Percentiles rank a stretch among this genome's conserved stretches.
These are phyloP conservation scores for Quercus wislizeni DNA, from an alignment of 306 rosid species.

Conservation along the genomic window DNA sequence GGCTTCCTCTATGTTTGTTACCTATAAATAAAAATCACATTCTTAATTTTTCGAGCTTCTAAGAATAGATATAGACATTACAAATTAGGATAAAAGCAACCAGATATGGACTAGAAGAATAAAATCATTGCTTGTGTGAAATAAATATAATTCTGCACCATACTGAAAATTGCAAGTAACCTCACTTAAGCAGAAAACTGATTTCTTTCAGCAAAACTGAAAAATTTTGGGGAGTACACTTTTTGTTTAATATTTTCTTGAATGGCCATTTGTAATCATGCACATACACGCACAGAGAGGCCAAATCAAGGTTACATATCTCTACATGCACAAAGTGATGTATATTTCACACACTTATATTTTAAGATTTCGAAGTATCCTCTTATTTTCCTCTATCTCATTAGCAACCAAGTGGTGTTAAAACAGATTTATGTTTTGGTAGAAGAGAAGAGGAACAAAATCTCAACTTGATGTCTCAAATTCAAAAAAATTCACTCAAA, in stretches of 20 bases:
- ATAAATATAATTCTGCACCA: not conserved
- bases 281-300: not conserved
- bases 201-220: not conserved
- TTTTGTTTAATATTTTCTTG: not conserved
- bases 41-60: conserved; percentile 3
- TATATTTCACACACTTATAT: too few relatives aligned
- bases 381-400: too few relatives aligned
- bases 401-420: not conserved
- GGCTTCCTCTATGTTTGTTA: conserved; percentile 42
- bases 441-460: not conserved
- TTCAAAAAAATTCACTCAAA: not conserved
- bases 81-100: not conserved
- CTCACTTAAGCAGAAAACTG: too few relatives aligned
- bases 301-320: not conserved
- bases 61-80: not conserved
- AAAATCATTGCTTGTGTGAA: not conserved
- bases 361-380: too few relatives aligned
- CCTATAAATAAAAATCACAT: conserved; percentile 38
- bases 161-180: not conserved
- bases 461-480: not conserved
- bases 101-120: not conserved
- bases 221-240: not conserved
- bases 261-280: not conserved
- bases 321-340: not conserved
- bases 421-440: not conserved